Evolutionary conservation across 225 moss, liverwort and hornwort genomes (phyloP).

Genomic region (Lunularia cruciata): DNA sequence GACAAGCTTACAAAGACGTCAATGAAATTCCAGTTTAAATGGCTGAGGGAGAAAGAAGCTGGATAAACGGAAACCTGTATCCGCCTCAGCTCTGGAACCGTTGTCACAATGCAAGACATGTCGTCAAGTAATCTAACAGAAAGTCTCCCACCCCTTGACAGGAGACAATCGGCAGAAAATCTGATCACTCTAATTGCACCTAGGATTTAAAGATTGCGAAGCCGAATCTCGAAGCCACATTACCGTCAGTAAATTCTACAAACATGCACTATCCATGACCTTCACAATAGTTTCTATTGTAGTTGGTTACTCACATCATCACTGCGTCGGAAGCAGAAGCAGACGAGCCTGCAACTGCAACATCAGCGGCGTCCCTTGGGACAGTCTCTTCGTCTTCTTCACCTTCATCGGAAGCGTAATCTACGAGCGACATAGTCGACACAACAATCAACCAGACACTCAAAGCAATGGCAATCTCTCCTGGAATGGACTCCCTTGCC

Average conservation of each 20-base stretch:
- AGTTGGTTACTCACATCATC: not conserved
- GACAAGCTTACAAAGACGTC: not conserved
- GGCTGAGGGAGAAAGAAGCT: too few relatives aligned
- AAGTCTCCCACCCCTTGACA: not conserved
- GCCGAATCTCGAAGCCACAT: too few relatives aligned
- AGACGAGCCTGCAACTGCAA: not conserved
- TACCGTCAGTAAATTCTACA: too few relatives aligned
- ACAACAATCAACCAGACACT: too few relatives aligned
- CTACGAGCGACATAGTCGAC: slow-evolving; percentile 42
- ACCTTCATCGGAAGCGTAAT: slow-evolving; percentile 42
- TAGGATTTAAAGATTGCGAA: not conserved
- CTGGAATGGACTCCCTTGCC: too few relatives aligned
- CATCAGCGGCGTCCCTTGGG: not conserved
- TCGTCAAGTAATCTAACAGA: too few relatives aligned
- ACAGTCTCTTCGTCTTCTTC: slow-evolving; percentile 16
- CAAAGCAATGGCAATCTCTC: too few relatives aligned
- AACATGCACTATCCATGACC: too few relatives aligned
- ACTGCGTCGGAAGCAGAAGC: not conserved
- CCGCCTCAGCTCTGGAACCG: not conserved
- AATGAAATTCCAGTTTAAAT: not conserved
- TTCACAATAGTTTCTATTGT: not conserved
- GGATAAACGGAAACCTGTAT: not conserved
- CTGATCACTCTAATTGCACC: too few relatives aligned
- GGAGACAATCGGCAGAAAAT: not conserved
- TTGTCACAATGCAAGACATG: too few relatives aligned